Percentiles rank a stretch among this genome's conserved stretches.
Evolutionary conservation across 2,329 filamentous ascomycete species (phyloP).

Genomic region (Ophiostoma piceae): DNA sequence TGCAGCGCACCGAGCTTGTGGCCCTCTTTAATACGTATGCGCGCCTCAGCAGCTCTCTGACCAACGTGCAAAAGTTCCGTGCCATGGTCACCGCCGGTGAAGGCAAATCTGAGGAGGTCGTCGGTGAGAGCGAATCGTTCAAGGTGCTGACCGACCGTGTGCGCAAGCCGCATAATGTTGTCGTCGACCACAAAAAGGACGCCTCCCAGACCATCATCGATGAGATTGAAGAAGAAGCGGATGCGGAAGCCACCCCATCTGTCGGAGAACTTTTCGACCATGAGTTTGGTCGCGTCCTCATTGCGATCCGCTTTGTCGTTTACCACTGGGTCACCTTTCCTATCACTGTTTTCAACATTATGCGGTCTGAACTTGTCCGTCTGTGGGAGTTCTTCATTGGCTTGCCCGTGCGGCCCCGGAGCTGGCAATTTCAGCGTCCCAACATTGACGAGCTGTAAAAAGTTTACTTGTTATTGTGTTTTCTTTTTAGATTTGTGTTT

Average conservation of each 20-base stretch:
- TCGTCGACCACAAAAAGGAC: constrained; percentile 31
- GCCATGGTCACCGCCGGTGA: constrained; percentile 43
- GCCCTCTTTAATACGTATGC: constrained; percentile 92
- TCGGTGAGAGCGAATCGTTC: constrained; percentile 26
- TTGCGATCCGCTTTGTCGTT: constrained; percentile 61
- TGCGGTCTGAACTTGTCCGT: constrained; percentile 43
- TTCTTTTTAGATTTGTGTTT: neutral
- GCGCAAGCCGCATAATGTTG: constrained; percentile 43
- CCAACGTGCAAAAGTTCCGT: constrained; percentile 67
- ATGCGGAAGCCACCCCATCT: constrained; percentile 37
- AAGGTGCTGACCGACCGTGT: constrained; percentile 34
- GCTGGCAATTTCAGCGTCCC: constrained; percentile 44
- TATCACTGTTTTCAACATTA: constrained; percentile 45
- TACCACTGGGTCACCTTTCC: constrained; percentile 67
- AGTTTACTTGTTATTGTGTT: neutral
- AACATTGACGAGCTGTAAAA: constrained; percentile 43
- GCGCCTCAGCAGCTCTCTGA: constrained; percentile 74
- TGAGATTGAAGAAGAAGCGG: constrained; percentile 27
- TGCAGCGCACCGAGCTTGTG: constrained; percentile 87
- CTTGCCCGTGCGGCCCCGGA: constrained; percentile 46
- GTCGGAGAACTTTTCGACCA: constrained; percentile 54
- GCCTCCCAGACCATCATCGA: constrained; percentile 36
- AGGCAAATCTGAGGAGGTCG: constrained; percentile 30
- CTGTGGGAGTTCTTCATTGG: constrained; percentile 50
- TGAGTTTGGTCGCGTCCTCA: constrained; percentile 60